Evolutionary conservation across 331 rosid species (phyloP).

Genomic region (Pyracantha coccinea): DNA sequence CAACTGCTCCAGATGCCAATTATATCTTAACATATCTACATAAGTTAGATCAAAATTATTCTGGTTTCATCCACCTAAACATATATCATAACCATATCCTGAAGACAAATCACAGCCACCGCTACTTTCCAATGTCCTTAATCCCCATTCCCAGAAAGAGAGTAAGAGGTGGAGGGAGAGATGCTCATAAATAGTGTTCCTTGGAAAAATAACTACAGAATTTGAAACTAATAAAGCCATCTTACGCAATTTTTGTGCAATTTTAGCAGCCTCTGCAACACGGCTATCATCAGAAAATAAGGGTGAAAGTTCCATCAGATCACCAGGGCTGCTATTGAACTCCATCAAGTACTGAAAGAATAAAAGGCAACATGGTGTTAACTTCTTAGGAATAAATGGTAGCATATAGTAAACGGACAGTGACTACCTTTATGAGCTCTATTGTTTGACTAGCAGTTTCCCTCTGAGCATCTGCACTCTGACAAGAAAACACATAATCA

Average conservation of each 20-base stretch:
- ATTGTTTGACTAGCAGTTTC: conserved; percentile 99
- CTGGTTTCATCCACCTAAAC: neutral
- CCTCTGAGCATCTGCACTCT: conserved; percentile 99
- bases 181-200: neutral
- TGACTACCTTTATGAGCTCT: conserved; percentile 82
- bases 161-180: neutral
- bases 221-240: neutral
- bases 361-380: conserved; percentile 28
- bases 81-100: neutral
- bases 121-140: neutral
- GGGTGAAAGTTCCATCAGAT: conserved; percentile 98
- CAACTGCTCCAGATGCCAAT: neutral
- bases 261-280: conserved; percentile 97
- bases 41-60: neutral
- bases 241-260: conserved; percentile 98
- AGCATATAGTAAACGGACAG: conserved; percentile 9
- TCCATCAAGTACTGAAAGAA: conserved; percentile 95
- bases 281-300: conserved; percentile 97
- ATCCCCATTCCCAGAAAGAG: neutral
- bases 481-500: conserved; percentile 32
- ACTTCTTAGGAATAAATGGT: conserved; percentile 6
- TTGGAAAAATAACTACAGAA: neutral
- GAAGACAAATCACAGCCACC: neutral
- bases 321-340: conserved; percentile 98
- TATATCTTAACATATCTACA: neutral